phyloP scores from a whole-genome alignment of 2,329 filamentous ascomycete species.

The Knufia fluminis region DNA sequence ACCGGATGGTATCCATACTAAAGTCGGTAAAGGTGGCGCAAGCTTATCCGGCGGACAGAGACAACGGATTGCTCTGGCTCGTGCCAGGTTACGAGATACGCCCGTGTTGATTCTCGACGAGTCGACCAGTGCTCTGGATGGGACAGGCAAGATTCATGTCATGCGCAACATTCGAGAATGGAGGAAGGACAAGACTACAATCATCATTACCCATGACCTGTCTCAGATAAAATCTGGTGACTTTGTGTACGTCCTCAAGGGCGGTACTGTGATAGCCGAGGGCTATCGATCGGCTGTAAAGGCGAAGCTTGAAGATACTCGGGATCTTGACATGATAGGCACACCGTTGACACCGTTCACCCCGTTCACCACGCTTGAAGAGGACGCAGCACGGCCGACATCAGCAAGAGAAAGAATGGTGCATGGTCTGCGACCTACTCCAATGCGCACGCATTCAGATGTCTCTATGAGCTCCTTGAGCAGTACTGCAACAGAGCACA shows the following conservation, averaged over 20 bases:
- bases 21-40: constrained; percentile 59
- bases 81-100: constrained; percentile 66
- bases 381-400: not conserved
- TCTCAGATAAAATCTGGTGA: constrained; percentile 63
- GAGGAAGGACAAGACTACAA: constrained; percentile 73
- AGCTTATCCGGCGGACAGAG: constrained; percentile 75
- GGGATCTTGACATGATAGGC: not conserved
- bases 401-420: not conserved
- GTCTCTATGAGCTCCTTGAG: not conserved
- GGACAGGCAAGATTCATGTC: constrained; percentile 56
- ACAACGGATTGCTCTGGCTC: constrained; percentile 70
- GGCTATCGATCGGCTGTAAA: not conserved
- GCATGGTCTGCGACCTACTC: not conserved
- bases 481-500: not conserved
- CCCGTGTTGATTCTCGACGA: constrained; percentile 81
- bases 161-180: constrained; percentile 68
- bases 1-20: constrained; percentile 61
- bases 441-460: not conserved
- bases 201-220: constrained; percentile 87
- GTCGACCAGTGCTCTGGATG: constrained; percentile 75
- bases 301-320: not conserved
- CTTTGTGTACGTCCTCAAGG: constrained; percentile 70
- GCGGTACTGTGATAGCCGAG: constrained; percentile 21
- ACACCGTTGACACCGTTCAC: not conserved
- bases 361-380: not conserved